Evolutionary conservation across 352 stramenopile genomes (phyloP).

Genomic region (Saprolegnia diclina): DNA sequence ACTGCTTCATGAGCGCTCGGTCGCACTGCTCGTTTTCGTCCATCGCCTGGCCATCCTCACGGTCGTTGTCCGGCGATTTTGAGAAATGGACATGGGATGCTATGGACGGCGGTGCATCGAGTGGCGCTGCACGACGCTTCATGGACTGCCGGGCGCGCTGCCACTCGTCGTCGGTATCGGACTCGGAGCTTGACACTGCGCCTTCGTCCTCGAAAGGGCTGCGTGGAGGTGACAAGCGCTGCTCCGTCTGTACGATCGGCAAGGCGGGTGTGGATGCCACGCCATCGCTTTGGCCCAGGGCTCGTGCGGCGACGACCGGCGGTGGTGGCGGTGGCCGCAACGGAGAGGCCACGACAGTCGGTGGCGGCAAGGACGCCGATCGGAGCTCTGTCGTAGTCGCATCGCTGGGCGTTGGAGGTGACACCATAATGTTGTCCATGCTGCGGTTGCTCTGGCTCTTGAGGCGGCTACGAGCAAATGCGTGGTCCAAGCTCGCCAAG

Average conservation of each 20-base stretch:
- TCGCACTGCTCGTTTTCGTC: background rate
- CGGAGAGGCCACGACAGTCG: background rate
- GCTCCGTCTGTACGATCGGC: no score
- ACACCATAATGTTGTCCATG: background rate
- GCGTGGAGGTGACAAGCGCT: no score
- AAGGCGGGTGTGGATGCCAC: no score
- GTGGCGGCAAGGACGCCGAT: background rate
- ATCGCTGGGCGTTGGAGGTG: background rate
- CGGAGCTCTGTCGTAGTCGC: background rate
- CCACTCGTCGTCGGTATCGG: slow-evolving; percentile 7
- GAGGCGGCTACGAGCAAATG: slow-evolving; percentile 5
- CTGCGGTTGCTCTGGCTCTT: background rate
- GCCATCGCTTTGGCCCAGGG: no score
- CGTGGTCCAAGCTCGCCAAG: background rate
- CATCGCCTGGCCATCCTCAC: background rate
- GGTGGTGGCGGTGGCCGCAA: background rate
- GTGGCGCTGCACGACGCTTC: background rate
- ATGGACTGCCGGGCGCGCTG: background rate
- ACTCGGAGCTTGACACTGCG: background rate
- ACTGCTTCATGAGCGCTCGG: slow-evolving; percentile 17
- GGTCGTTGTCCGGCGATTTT: background rate
- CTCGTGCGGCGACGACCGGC: background rate
- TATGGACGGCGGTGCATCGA: background rate
- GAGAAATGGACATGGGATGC: no score
- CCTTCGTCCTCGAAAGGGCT: background rate